Evolutionary conservation across 257 asterid genomes (phyloP).

Genomic region (Salvia miltiorrhiza): DNA sequence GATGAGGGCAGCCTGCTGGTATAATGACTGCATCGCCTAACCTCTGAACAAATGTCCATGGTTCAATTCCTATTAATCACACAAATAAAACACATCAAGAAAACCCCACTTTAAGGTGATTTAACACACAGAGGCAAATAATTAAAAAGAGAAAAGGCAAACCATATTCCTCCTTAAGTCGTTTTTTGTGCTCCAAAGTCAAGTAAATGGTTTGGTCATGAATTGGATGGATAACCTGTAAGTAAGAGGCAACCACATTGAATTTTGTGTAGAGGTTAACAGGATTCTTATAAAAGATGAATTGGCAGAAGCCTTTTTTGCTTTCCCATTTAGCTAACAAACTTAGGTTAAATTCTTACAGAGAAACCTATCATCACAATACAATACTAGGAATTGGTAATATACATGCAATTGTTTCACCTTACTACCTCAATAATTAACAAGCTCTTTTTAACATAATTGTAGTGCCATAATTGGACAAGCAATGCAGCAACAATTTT

Average conservation of each 20-base stretch:
- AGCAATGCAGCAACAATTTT: not conserved
- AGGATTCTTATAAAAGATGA: not conserved
- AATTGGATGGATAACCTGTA: constrained; percentile 68
- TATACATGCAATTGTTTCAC: not conserved
- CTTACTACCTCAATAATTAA: not conserved
- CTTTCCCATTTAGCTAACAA: not conserved
- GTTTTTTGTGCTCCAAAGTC: constrained; percentile 38
- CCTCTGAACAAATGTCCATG: constrained; percentile 49
- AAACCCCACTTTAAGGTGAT: not conserved
- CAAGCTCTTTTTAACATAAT: not conserved
- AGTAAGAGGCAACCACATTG: not conserved
- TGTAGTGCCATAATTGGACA: not conserved
- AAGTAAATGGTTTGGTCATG: constrained; percentile 73
- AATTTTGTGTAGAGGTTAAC: not conserved
- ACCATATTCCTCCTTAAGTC: constrained; percentile 52
- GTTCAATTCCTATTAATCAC: constrained; percentile 36
- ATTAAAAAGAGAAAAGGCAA: not conserved
- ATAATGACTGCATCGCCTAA: constrained; percentile 46
- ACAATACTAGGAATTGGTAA: not conserved
- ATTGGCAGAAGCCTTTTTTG: not conserved
- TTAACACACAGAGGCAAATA: not conserved
- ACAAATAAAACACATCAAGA: constrained; percentile 2
- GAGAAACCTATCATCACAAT: not conserved
- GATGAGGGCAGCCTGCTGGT: constrained; percentile 57
- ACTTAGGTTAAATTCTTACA: not conserved